These are phyloP conservation scores for Citrus mangshanensis DNA, from an alignment of 345 rosid species.

Conservation along the genomic window DNA sequence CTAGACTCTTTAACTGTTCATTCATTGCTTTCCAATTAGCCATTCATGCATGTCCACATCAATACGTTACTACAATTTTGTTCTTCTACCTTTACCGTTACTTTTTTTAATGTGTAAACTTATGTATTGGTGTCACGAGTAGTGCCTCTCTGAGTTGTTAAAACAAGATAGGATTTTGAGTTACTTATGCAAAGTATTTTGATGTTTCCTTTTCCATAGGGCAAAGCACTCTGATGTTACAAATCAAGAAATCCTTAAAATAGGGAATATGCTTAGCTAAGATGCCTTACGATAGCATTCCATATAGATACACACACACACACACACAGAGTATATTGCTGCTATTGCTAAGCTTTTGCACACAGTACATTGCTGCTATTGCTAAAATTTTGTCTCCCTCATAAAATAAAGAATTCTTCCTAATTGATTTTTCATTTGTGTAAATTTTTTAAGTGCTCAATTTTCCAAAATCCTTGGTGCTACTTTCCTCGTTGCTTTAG, in stretches of 20 bases:
- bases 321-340: neutral
- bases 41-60: neutral
- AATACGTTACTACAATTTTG: neutral
- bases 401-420: neutral
- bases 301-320: neutral
- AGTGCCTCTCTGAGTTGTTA: neutral
- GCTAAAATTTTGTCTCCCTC: neutral
- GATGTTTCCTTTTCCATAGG: too few species aligned
- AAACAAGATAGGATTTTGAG: too few species aligned
- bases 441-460: neutral
- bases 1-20: neutral
- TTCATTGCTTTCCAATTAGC: neutral
- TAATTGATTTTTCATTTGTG: neutral
- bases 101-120: neutral
- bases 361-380: neutral
- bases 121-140: neutral
- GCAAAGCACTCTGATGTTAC: neutral
- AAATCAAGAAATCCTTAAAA: neutral
- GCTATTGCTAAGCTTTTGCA: neutral
- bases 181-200: too few species aligned
- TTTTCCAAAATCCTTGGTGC: neutral
- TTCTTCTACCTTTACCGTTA: neutral
- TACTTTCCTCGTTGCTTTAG: conserved; percentile 33
- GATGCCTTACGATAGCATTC: neutral
- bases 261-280: neutral